Percentiles rank a stretch among this genome's conserved stretches.
Evolutionary conservation across 768 basidiomycete genomes (phyloP).

Genomic region (Lactarius sp.): DNA sequence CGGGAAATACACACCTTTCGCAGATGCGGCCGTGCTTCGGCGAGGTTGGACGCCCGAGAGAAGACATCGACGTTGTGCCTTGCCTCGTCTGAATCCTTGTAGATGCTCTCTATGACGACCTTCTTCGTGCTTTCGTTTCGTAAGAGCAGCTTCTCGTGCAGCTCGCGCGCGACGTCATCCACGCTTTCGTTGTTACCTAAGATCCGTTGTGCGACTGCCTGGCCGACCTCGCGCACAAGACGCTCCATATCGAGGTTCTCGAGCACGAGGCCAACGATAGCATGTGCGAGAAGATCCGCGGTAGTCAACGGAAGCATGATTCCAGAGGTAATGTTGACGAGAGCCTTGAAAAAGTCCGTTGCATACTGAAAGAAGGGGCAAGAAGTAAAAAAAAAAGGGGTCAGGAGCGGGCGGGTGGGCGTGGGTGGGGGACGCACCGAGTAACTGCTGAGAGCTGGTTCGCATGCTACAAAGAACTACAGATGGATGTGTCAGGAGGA

Average conservation of each 20-base stretch:
- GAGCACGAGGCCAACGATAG: constrained; percentile 93
- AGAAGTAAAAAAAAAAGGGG: constrained; percentile 8
- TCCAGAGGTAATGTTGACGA: constrained; percentile 89
- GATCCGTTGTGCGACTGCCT: constrained; percentile 89
- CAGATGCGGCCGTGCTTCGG: constrained; percentile 69
- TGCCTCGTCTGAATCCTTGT: constrained; percentile 85
- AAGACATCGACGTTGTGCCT: constrained; percentile 87
- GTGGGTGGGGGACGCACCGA: constrained; percentile 47
- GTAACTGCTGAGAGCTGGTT: constrained; percentile 91
- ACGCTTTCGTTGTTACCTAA: constrained; percentile 92
- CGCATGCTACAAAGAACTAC: constrained; percentile 97
- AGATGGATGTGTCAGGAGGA: constrained; percentile 13
- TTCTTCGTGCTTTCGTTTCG: constrained; percentile 97
- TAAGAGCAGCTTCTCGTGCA: constrained; percentile 86
- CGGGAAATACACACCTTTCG: constrained; percentile 52
- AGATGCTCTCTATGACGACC: constrained; percentile 93
- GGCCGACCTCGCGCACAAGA: constrained; percentile 89
- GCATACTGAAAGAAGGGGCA: constrained; percentile 52
- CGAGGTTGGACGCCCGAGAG: constrained; percentile 61
- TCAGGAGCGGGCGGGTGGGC: neutral
- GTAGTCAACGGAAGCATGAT: constrained; percentile 95
- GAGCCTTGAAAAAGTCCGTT: constrained; percentile 91
- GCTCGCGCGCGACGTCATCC: constrained; percentile 90
- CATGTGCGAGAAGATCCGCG: constrained; percentile 89
- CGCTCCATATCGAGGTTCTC: constrained; percentile 99